Conservation (phyloP, 495 filamentous ascomycete genomes). For the Aeminium ludgeri region DNA sequence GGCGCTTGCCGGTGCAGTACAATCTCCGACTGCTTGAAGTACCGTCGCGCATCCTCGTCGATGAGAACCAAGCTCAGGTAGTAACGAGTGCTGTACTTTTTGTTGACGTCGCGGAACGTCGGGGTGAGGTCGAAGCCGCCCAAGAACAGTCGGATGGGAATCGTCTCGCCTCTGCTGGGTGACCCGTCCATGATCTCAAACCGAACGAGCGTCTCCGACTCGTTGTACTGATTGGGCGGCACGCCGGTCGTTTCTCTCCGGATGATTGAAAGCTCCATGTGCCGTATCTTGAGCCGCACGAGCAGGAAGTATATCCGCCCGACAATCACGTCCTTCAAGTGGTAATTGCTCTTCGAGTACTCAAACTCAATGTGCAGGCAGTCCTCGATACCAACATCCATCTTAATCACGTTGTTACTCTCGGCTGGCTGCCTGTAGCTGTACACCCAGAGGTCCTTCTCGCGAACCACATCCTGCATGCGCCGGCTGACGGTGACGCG, state of each 20-base stretch:
- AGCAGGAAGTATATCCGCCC: constrained; percentile 97
- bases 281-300: constrained; percentile 97
- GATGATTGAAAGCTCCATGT: constrained; percentile 99
- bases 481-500: constrained; percentile 89
- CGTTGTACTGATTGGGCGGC: constrained; percentile 99
- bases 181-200: constrained; percentile 99
- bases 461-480: constrained; percentile 93
- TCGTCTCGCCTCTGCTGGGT: constrained; percentile 74
- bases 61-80: constrained; percentile 72
- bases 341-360: constrained; percentile 97
- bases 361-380: constrained; percentile 99
- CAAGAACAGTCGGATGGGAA: constrained; percentile 93
- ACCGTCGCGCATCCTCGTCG: constrained; percentile 68
- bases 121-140: constrained; percentile 95
- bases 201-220: constrained; percentile 92
- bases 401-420: constrained; percentile 97
- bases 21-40: constrained; percentile 99
- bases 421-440: constrained; percentile 95
- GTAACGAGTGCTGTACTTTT: constrained; percentile 97
- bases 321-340: constrained; percentile 98
- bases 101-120: constrained; percentile 99
- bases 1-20: constrained; percentile 91
- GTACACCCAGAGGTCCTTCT: constrained; percentile 99
- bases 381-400: constrained; percentile 99
- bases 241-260: constrained; percentile 90